Percentiles rank a stretch among this genome's conserved stretches.
Evolutionary conservation across 1,284 basidiomycete genomes (phyloP).

Genomic region (Phylloboletellus chloephorus): DNA sequence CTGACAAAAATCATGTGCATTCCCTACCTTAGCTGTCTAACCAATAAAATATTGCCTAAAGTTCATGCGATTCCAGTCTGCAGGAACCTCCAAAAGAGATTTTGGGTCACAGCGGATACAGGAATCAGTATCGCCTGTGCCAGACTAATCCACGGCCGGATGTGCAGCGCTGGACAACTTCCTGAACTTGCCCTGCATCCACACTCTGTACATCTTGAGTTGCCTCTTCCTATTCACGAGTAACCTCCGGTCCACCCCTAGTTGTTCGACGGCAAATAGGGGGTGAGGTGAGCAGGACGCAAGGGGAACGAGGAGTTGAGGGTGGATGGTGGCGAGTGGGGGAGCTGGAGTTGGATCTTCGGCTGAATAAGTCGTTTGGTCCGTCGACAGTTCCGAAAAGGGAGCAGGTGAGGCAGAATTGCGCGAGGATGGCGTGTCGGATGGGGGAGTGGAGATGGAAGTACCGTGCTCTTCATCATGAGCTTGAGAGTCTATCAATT

Average conservation of each 20-base stretch:
- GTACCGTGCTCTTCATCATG: constrained; percentile 31
- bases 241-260: constrained; percentile 85
- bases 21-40: not conserved
- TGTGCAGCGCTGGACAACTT: constrained; percentile 1
- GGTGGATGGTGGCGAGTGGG: constrained; percentile 33
- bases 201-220: constrained; percentile 93
- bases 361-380: not conserved
- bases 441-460: constrained; percentile 11
- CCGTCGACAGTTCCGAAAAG: not conserved
- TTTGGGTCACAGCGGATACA: not conserved
- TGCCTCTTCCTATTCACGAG: constrained; percentile 89
- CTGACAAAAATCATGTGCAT: not conserved
- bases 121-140: not conserved
- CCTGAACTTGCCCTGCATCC: constrained; percentile 85
- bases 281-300: constrained; percentile 33
- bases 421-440: constrained; percentile 10
- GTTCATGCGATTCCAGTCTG: not conserved
- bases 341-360: constrained; percentile 1
- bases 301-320: constrained; percentile 36
- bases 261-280: constrained; percentile 67
- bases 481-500: constrained; percentile 32
- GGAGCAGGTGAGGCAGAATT: not conserved
- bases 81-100: not conserved
- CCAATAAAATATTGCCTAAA: not conserved
- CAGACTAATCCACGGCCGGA: not conserved